A percentile compares a stretch with the other conserved stretches of the same genome.
These are phyloP conservation scores for Colletotrichum sp. DNA, from an alignment of 2,329 filamentous ascomycete genomes.

Conservation along the genomic window DNA sequence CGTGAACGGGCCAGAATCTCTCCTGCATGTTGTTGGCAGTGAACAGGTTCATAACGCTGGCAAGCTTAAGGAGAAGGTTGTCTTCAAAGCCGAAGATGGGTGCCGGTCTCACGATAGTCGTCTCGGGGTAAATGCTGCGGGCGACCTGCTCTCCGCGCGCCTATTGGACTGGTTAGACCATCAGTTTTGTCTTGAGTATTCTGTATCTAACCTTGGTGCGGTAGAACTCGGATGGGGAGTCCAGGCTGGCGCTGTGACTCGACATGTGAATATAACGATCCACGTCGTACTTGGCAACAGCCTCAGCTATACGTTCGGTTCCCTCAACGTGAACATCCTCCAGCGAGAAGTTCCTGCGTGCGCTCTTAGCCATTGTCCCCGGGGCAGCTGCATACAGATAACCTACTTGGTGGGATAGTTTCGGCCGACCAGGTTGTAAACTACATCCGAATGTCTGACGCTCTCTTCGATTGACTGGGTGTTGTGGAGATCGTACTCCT, in stretches of 20 bases:
- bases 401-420: constrained; percentile 93
- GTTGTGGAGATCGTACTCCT: constrained; percentile 96
- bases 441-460: constrained; percentile 94
- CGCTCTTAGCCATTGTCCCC: constrained; percentile 32
- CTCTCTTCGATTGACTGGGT: constrained; percentile 95
- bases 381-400: neutral
- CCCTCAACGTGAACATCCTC: constrained; percentile 94
- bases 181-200: neutral
- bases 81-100: constrained; percentile 97
- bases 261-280: constrained; percentile 97
- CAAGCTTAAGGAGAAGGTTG: constrained; percentile 85
- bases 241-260: constrained; percentile 84
- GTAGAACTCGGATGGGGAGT: constrained; percentile 88
- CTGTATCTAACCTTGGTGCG: constrained; percentile 74
- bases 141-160: constrained; percentile 82
- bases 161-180: constrained; percentile 41
- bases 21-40: constrained; percentile 95
- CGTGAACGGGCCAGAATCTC: constrained; percentile 89
- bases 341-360: constrained; percentile 84
- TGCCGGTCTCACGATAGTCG: constrained; percentile 92
- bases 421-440: constrained; percentile 94
- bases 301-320: constrained; percentile 88
- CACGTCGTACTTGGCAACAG: constrained; percentile 96
- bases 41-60: constrained; percentile 79
- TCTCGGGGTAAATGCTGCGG: constrained; percentile 91